Evolutionary conservation across 306 rosid genomes (phyloP), one percentile per base, ranked within the genome.

Genomic region (Prunus fruticosa): DNA sequence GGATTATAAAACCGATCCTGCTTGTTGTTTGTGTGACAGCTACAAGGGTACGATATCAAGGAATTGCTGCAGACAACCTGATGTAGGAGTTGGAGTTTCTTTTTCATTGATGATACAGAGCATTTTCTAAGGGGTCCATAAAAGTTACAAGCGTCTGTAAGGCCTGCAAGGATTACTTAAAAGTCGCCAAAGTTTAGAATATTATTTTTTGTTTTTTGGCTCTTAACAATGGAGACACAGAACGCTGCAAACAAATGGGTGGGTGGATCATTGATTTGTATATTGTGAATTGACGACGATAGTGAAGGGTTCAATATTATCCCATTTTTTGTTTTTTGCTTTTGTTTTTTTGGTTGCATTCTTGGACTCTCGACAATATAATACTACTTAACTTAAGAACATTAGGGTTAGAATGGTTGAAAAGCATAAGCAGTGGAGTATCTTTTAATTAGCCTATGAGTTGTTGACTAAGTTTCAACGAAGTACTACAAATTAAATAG

Each of bases 11-110:
- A 72, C 23, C 54, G 41, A 65, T 76, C 52, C 27, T 76, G 62
- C 28, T 77, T 78, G 71, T 71, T 82, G 68, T 80, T 22, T 82
- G 34, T 72, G 43, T 47, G 45, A 71, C 60, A 96, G 99, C 87
- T 92, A 64, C 97, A 95, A 91, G 99, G 99, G 43, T 92, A 96
- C 54, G 97, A 96, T 81, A 91, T 96, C 89, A 96, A 90, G 87
- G 98, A 96, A 81, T 74, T 96, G 84, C 84, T 96, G 87, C 99
- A 92, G 87, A 43, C 91, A 80, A 90, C 77, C 76, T 88, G 87
- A 90, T 47, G n/a, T 47, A 41, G 49, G 78, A 79, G 74, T 18
- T 61, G 18, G 20, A 34, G 25, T 76, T 68, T 77, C 58, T 71
- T 57, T 47, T 75, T n/a, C 69, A 67, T 19, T 52, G 75, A 64